phyloP scores from a whole-genome alignment of 768 basidiomycete species.

The Tricholoma terreum region DNA sequence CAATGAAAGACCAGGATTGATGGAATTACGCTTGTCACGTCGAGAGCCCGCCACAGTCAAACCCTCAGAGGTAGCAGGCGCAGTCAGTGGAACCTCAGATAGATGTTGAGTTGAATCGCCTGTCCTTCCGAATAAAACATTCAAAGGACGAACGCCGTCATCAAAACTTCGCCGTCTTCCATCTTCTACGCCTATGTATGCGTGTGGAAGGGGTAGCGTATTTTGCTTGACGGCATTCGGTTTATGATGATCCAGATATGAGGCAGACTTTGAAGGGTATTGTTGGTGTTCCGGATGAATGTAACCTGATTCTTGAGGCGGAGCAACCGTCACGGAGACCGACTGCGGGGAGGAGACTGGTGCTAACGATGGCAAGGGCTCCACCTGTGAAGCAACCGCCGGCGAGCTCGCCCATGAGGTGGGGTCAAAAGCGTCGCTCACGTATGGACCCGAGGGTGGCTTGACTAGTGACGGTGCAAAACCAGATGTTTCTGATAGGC shows the following conservation, averaged over 20 bases:
- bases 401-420: conserved; percentile 14
- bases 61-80: conserved; percentile 22
- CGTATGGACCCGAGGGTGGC: conserved; percentile 28
- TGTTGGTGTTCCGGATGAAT: conserved; percentile 7
- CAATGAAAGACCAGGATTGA: conserved; percentile 43
- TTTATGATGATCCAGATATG: conserved; percentile 9
- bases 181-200: conserved; percentile 19
- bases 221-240: conserved; percentile 33
- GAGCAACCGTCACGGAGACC: conserved; percentile 42
- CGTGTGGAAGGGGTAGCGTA: conserved; percentile 38
- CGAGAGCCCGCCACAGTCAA: conserved; percentile 36
- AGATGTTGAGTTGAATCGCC: conserved; percentile 15
- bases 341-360: conserved; percentile 29
- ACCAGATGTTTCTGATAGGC: conserved; percentile 7
- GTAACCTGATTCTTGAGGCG: conserved; percentile 27
- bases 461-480: conserved; percentile 26
- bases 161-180: conserved; percentile 42
- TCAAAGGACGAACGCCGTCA: conserved; percentile 42
- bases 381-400: conserved; percentile 10
- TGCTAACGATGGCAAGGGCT: conserved; percentile 13
- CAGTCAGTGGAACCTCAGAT: conserved; percentile 11
- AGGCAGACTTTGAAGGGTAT: conserved; percentile 16
- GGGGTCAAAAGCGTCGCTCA: conserved; percentile 37
- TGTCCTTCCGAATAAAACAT: conserved; percentile 33
- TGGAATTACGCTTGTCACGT: conserved; percentile 46